phyloP scores from a whole-genome alignment of 139 green algal genomes.

The Pseudopediastrum boryanum region DNA sequence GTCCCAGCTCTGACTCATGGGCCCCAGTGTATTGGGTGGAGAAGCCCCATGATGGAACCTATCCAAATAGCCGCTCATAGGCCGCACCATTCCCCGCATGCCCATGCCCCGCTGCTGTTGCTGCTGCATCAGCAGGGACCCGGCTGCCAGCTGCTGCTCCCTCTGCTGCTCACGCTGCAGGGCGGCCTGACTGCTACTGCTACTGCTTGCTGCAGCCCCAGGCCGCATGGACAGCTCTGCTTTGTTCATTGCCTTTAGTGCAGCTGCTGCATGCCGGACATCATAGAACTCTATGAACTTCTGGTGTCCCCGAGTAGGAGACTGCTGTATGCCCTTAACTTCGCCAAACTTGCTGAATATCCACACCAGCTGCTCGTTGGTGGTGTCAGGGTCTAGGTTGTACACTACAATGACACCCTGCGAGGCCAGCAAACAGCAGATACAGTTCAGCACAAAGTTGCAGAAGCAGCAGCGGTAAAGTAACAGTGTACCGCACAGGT shows the following conservation, averaged over 20 bases:
- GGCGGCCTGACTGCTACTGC: slow-evolving; percentile 23
- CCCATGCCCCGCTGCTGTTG: neutral
- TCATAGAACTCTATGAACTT: slow-evolving; percentile 95
- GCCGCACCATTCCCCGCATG: too few relatives aligned
- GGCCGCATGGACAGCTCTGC: slow-evolving; percentile 46
- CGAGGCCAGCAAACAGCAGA: neutral
- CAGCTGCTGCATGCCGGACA: slow-evolving; percentile 61
- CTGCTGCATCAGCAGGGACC: slow-evolving; percentile 10
- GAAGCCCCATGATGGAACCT: slow-evolving; percentile 24
- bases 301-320: slow-evolving; percentile 56
- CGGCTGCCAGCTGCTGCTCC: slow-evolving; percentile 19
- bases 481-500: too few relatives aligned
- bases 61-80: slow-evolving; percentile 28
- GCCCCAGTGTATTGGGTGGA: slow-evolving; percentile 7
- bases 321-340: slow-evolving; percentile 70
- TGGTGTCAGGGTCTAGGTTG: slow-evolving; percentile 73
- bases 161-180: slow-evolving; percentile 23
- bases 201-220: slow-evolving; percentile 24
- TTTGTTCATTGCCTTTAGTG: slow-evolving; percentile 63
- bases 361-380: slow-evolving; percentile 73
- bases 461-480: slow-evolving; percentile 2
- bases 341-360: slow-evolving; percentile 88
- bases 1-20: slow-evolving; percentile 34
- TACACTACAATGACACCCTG: slow-evolving; percentile 88
- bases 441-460: neutral